These are phyloP conservation scores for Artemisia annua DNA, from an alignment of 129 eudicot genomes.

Conservation along the genomic window DNA sequence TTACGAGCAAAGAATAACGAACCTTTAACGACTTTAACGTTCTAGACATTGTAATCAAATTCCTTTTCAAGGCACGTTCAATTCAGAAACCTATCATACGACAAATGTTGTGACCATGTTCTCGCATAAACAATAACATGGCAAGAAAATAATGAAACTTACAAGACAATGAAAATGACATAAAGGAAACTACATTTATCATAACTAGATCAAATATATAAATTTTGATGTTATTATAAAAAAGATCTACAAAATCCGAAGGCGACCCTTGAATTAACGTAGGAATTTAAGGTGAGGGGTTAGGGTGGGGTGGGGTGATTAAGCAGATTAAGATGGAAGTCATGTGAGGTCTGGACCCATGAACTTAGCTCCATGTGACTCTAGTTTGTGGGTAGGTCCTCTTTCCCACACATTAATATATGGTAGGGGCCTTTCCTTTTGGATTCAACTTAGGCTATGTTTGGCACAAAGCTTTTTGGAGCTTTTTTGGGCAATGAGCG, in stretches of 20 bases:
- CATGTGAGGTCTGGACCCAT: conserved; percentile 38
- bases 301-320: conserved; percentile 19
- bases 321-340: conserved; percentile 22
- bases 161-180: neutral
- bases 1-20: neutral
- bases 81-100: neutral
- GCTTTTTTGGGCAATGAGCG: too few relatives aligned
- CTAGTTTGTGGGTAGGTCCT: conserved; percentile 29
- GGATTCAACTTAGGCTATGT: conserved; percentile 15
- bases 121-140: neutral
- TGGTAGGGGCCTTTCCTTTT: conserved; percentile 26
- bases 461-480: too few relatives aligned
- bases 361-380: conserved; percentile 31
- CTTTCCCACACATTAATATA: conserved; percentile 21
- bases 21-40: neutral
- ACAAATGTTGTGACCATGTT: neutral
- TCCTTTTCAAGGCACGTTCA: neutral
- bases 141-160: conserved; percentile 8
- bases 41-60: neutral
- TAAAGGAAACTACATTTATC: neutral
- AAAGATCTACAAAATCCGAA: conserved; percentile 18
- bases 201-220: neutral
- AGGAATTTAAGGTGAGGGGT: conserved; percentile 25
- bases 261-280: neutral
- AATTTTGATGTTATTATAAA: conserved; percentile 10